phyloP scores from a whole-genome alignment of 257 asterid genomes.

The Parsonsia alboflavescens region DNA sequence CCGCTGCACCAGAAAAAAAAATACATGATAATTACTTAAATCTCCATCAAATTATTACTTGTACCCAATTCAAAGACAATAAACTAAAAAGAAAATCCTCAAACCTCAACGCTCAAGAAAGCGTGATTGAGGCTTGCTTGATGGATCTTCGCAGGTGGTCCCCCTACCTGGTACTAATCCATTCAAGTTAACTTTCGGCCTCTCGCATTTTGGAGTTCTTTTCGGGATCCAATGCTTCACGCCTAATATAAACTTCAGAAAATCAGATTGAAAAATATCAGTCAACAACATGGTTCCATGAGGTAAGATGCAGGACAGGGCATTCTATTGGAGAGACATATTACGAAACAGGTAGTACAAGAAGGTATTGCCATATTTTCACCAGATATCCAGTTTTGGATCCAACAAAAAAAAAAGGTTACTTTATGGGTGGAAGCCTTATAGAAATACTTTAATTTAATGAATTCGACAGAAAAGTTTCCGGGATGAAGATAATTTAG shows the following conservation, averaged over 20 bases:
- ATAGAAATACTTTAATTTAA: too few species aligned
- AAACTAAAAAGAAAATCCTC: constrained; percentile 19
- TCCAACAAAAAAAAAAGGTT: too few species aligned
- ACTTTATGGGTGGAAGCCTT: too few species aligned
- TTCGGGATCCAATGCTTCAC: constrained; percentile 99
- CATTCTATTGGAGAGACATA: too few species aligned
- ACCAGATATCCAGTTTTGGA: too few species aligned
- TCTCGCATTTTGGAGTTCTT: constrained; percentile 96
- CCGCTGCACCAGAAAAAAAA: constrained; percentile 45
- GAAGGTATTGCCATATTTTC: too few species aligned
- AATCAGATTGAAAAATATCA: constrained; percentile 24
- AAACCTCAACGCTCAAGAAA: constrained; percentile 43
- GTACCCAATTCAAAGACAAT: neutral
- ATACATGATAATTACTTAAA: neutral
- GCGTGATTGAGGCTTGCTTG: constrained; percentile 98
- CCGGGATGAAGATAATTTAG: too few species aligned
- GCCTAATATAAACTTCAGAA: constrained; percentile 36
- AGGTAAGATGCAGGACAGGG: neutral
- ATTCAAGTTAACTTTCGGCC: constrained; percentile 60
- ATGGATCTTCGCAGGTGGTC: constrained; percentile 99
- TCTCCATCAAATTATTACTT: neutral
- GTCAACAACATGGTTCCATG: constrained; percentile 15
- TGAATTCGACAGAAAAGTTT: too few species aligned
- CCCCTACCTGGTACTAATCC: constrained; percentile 96
- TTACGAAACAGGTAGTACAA: too few species aligned